Evolutionary conservation across 306 rosid species (phyloP).

Genomic region (Quercus engelmannii): DNA sequence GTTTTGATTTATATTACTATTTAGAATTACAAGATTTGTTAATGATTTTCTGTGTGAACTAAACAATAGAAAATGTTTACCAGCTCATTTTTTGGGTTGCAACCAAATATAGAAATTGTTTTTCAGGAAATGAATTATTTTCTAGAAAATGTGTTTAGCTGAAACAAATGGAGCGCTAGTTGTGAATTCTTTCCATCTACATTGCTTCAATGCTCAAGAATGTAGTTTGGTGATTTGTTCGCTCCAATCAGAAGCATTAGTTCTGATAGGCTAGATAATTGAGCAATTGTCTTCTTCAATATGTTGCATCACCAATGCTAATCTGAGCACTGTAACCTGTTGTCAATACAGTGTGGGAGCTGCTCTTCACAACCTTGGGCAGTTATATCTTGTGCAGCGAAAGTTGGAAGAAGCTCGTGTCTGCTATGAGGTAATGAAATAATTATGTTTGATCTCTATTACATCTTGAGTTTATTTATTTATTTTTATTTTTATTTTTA

Average conservation of each 20-base stretch:
- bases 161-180: not conserved
- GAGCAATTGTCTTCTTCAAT: not conserved
- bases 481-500: no score
- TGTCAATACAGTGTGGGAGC: slow-evolving; percentile 60
- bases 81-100: no score
- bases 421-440: slow-evolving; percentile 60
- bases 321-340: slow-evolving; percentile 15
- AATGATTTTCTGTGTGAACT: no score
- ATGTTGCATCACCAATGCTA: not conserved
- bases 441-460: not conserved
- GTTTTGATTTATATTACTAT: no score
- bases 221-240: not conserved
- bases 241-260: not conserved
- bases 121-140: no score
- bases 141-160: no score
- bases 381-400: slow-evolving; percentile 66
- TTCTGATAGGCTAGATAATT: not conserved
- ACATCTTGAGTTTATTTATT: no score
- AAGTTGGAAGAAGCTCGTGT: slow-evolving; percentile 63
- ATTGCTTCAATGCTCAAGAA: not conserved
- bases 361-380: slow-evolving; percentile 89
- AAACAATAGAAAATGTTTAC: no score
- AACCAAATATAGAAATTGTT: no score
- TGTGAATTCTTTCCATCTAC: not conserved
- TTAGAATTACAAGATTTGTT: no score